Percentiles rank a stretch among this genome's conserved stretches.
Conservation (phyloP, 2,329 filamentous ascomycete genomes). For the Verticillium alfalfae region DNA sequence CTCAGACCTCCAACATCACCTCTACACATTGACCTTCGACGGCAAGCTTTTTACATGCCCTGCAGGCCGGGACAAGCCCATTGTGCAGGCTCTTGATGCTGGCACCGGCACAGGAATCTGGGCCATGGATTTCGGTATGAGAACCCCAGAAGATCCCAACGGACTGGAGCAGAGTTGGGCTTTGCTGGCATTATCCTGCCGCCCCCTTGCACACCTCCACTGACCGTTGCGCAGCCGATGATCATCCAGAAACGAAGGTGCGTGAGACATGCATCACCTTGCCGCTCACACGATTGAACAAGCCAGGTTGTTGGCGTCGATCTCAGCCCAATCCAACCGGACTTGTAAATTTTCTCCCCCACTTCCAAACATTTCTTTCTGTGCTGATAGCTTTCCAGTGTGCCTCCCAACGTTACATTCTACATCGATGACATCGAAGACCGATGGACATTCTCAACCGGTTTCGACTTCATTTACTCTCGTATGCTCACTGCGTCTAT, state of each 20-base stretch:
- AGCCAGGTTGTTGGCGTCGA: conserved; percentile 30
- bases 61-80: conserved; percentile 5
- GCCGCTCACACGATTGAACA: neutral
- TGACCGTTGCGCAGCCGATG: conserved; percentile 14
- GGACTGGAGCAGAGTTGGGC: neutral
- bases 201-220: neutral
- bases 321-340: conserved; percentile 34
- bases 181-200: neutral
- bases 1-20: conserved; percentile 15
- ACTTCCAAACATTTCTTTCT: neutral
- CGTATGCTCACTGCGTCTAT: conserved; percentile 32
- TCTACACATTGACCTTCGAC: conserved; percentile 18
- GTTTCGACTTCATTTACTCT: conserved; percentile 25
- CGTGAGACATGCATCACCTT: neutral
- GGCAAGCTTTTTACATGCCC: conserved; percentile 15
- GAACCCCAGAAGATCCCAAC: conserved; percentile 1
- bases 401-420: conserved; percentile 17
- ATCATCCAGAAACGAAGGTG: conserved; percentile 22
- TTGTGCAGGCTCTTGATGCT: conserved; percentile 30
- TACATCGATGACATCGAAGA: conserved; percentile 18
- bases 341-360: conserved; percentile 18
- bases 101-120: conserved; percentile 43
- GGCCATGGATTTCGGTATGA: conserved; percentile 37
- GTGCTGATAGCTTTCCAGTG: neutral
- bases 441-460: conserved; percentile 15